phyloP scores from a whole-genome alignment of 2,329 filamentous ascomycete species.

The Sarocladiaceae sp. region DNA sequence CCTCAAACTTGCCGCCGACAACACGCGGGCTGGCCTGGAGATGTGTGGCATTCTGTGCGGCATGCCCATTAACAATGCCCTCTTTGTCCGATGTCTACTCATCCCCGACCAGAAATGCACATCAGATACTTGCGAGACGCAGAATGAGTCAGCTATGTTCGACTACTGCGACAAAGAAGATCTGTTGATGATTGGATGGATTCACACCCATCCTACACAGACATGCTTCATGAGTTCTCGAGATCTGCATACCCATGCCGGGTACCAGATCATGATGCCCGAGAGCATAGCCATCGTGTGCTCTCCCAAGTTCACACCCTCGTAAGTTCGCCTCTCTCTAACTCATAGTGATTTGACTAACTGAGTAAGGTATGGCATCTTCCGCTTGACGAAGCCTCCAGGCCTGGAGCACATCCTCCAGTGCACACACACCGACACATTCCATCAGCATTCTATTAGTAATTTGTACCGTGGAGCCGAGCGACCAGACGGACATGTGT shows the following conservation, averaged over 20 bases:
- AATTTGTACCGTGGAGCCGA: conserved; percentile 76
- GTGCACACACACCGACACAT: conserved; percentile 74
- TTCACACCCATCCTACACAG: conserved; percentile 94
- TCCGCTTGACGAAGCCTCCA: conserved; percentile 88
- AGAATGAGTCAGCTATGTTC: conserved; percentile 79
- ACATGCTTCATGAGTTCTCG: conserved; percentile 97
- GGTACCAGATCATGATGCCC: conserved; percentile 93
- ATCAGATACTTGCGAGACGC: conserved; percentile 90
- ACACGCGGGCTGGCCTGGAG: conserved; percentile 80
- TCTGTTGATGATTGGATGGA: conserved; percentile 88
- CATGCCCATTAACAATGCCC: conserved; percentile 83
- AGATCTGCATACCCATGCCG: conserved; percentile 88
- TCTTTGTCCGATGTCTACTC: conserved; percentile 84
- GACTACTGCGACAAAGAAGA: conserved; percentile 86
- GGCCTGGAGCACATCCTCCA: conserved; percentile 80
- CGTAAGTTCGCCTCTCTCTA: conserved; percentile 45
- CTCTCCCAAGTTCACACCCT: conserved; percentile 73
- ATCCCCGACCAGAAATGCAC: conserved; percentile 90
- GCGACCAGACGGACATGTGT: conserved; percentile 64
- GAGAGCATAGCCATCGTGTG: conserved; percentile 98
- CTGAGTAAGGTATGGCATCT: conserved; percentile 74
- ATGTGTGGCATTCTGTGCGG: conserved; percentile 95
- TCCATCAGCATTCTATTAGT: conserved; percentile 67
- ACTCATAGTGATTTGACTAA: background rate
- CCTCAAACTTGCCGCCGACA: conserved; percentile 66